phyloP scores from a whole-genome alignment of 305 asterid genomes.

The Solanum hybrid region DNA sequence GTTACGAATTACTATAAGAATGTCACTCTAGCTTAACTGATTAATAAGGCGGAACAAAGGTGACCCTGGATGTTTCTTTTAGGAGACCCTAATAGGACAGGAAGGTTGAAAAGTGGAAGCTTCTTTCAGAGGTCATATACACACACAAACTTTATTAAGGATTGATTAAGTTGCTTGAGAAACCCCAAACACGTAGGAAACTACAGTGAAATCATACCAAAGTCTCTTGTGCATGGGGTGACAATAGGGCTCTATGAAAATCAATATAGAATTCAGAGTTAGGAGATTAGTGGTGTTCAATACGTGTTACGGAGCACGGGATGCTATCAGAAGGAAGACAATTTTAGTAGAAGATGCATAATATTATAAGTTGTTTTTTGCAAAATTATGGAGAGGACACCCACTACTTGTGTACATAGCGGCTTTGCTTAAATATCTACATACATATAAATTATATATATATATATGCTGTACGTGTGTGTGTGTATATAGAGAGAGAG shows the following conservation, averaged over 20 bases:
- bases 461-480: neutral
- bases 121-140: neutral
- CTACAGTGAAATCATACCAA: neutral
- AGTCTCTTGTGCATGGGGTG: neutral
- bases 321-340: neutral
- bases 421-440: neutral
- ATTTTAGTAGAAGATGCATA: neutral
- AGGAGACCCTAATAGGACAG: neutral
- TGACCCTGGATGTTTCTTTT: neutral
- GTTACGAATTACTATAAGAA: neutral
- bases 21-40: neutral
- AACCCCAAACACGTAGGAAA: neutral
- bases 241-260: neutral
- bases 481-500: neutral
- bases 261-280: neutral
- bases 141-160: neutral
- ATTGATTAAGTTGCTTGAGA: neutral
- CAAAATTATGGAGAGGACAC: neutral
- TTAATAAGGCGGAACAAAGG: neutral
- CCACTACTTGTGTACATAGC: neutral
- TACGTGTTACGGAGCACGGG: neutral
- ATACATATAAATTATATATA: neutral
- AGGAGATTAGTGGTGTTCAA: neutral
- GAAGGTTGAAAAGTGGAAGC: neutral
- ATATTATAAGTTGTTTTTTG: neutral